Evolutionary conservation across 2,329 filamentous ascomycete species (phyloP).

Genomic region (Paraphaeosphaeria sporulosa): DNA sequence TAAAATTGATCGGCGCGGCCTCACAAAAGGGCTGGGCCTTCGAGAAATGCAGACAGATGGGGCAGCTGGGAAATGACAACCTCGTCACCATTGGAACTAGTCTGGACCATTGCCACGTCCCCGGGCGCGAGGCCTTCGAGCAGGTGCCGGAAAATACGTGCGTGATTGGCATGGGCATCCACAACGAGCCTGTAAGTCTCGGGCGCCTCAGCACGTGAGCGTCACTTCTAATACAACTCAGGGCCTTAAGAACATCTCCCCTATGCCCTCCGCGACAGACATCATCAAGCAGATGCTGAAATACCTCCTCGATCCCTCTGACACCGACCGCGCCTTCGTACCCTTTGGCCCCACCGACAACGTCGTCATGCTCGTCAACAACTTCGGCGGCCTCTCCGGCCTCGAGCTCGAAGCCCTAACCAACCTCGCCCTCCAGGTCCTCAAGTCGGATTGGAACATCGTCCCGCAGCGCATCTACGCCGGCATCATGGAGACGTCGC

Average conservation of each 20-base stretch:
- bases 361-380: conserved; percentile 57
- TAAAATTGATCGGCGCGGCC: conserved; percentile 58
- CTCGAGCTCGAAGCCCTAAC: conserved; percentile 59
- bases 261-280: conserved; percentile 58
- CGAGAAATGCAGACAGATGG: conserved; percentile 55
- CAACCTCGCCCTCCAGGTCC: conserved; percentile 50
- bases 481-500: conserved; percentile 60
- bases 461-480: conserved; percentile 57
- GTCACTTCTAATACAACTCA: conserved; percentile 17
- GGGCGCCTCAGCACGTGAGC: not conserved
- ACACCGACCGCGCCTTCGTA: conserved; percentile 59
- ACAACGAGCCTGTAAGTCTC: conserved; percentile 58
- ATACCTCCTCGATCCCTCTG: conserved; percentile 57
- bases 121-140: conserved; percentile 60
- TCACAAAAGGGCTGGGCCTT: conserved; percentile 55
- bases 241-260: conserved; percentile 55
- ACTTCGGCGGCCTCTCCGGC: conserved; percentile 58
- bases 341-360: conserved; percentile 56
- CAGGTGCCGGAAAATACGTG: conserved; percentile 50
- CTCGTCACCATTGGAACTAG: conserved; percentile 60
- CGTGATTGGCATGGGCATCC: conserved; percentile 59
- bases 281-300: conserved; percentile 58
- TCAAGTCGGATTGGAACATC: conserved; percentile 58
- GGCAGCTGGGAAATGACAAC: conserved; percentile 53
- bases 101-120: conserved; percentile 62